Evolutionary conservation across 1,284 basidiomycete genomes (phyloP).

Genomic region (Mycena sp.): DNA sequence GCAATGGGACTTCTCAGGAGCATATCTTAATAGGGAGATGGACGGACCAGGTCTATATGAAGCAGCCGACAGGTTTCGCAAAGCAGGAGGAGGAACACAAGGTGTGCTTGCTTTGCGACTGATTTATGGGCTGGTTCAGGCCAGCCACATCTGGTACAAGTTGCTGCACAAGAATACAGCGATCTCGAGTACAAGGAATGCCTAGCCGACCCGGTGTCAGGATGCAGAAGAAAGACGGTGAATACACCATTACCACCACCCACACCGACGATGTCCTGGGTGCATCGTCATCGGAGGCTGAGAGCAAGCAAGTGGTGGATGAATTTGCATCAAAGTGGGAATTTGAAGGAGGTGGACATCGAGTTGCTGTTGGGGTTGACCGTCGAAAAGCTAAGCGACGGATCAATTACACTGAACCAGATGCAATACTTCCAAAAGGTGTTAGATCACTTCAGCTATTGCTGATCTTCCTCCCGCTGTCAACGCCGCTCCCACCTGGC

Average conservation of each 20-base stretch:
- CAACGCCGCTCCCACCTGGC: too few species aligned
- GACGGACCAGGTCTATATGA: slow-evolving; percentile 8
- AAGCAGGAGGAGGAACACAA: slow-evolving; percentile 10
- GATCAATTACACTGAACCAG: slow-evolving; percentile 9
- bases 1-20: too few species aligned
- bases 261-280: slow-evolving; percentile 25
- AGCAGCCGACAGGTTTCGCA: slow-evolving; percentile 8
- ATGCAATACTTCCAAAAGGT: slow-evolving; percentile 8
- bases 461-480: not conserved
- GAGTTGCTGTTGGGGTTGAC: too few species aligned
- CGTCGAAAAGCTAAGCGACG: too few species aligned
- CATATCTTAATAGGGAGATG: not conserved
- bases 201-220: slow-evolving; percentile 23
- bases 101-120: not conserved
- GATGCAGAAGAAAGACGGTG: not conserved
- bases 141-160: too few species aligned
- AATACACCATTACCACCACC: slow-evolving; percentile 15
- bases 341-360: too few species aligned
- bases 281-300: slow-evolving; percentile 9
- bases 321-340: slow-evolving; percentile 25
- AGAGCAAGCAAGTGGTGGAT: slow-evolving; percentile 8
- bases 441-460: slow-evolving; percentile 8
- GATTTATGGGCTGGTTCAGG: not conserved
- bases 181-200: too few species aligned
- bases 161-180: too few species aligned